These are phyloP conservation scores for Dactylellina parvicollis DNA, from an alignment of 2,329 filamentous ascomycete genomes.

Conservation along the genomic window DNA sequence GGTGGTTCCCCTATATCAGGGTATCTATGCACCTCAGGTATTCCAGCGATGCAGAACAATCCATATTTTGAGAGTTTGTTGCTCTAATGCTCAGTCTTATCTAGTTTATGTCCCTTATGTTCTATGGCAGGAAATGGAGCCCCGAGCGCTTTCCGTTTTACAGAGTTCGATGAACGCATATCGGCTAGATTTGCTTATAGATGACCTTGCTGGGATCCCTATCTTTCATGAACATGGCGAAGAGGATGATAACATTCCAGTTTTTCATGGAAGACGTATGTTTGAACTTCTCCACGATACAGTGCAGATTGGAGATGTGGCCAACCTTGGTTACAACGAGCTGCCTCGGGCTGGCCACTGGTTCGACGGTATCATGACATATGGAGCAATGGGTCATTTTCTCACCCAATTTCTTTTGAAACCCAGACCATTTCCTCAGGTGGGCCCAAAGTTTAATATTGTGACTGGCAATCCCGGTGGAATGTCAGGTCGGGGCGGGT, in stretches of 20 bases:
- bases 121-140: conserved; percentile 68
- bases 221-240: conserved; percentile 69
- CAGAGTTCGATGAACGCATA: conserved; percentile 66
- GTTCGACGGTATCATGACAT: conserved; percentile 69
- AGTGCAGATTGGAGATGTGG: conserved; percentile 58
- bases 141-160: conserved; percentile 64
- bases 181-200: conserved; percentile 67
- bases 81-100: conserved; percentile 8
- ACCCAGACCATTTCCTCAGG: conserved; percentile 22
- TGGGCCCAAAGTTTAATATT: conserved; percentile 63
- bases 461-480: conserved; percentile 67
- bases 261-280: conserved; percentile 69
- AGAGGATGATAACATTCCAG: conserved; percentile 69
- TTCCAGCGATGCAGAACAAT: conserved; percentile 55
- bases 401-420: conserved; percentile 62
- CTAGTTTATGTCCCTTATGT: conserved; percentile 69
- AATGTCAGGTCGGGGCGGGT: conserved; percentile 66
- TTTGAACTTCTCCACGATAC: conserved; percentile 64
- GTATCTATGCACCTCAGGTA: conserved; percentile 69
- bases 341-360: conserved; percentile 65
- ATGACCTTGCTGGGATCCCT: conserved; percentile 66
- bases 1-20: conserved; percentile 69
- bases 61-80: not conserved
- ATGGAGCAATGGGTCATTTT: conserved; percentile 64
- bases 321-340: conserved; percentile 65